Evolutionary conservation across 495 filamentous ascomycete genomes (phyloP), one percentile per base, ranked within the genome.

Genomic region (Aspergillus asperescens): DNA sequence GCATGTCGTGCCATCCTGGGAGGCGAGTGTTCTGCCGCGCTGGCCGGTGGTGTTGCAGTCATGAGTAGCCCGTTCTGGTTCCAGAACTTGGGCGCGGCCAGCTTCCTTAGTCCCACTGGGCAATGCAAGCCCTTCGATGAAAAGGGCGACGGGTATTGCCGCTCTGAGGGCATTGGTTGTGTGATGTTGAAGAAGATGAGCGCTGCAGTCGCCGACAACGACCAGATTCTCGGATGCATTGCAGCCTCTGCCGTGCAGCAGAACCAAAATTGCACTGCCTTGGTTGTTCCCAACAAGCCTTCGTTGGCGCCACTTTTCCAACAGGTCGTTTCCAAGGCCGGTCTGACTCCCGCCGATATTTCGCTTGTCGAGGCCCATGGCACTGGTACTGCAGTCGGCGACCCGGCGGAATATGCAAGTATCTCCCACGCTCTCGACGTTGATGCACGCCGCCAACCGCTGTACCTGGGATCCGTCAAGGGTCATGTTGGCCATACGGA

Each of bases 271-370:
- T 68, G 64, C 7, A 69, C 72, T 2, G 77, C 78, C 28, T 80
- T 83, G 29, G 79, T 77, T 6, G 70, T 79, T 67, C 82, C 81
- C 7, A 80, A 70, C 18, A 70, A 67, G 3, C 68, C 70, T 1
- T 76, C 81, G 4, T 82, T 84, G 67, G 72, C 70, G 56, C 52
- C 62, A 34, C 31, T 83, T 0, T 81, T 84, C 41, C 62, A 67
- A 3, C 64, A 71, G n/a, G 72, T 73, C 0, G 83, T 84, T 60
- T 51, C 55, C 25, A 65, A 69, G 10, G 68, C 66, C 5, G 72
- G 66, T 18, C 62, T 76, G 8, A 58, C 60, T 29, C 20, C 37
- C 1, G 63, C 66, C 31, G 67, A 71, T 37, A 71, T 68, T 7
- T 43, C 47, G 46, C 78, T 75, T 55, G 69, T 81, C 3, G 80